Conservation (phyloP, 208 protist genomes). For the Angomonas desouzai region DNA sequence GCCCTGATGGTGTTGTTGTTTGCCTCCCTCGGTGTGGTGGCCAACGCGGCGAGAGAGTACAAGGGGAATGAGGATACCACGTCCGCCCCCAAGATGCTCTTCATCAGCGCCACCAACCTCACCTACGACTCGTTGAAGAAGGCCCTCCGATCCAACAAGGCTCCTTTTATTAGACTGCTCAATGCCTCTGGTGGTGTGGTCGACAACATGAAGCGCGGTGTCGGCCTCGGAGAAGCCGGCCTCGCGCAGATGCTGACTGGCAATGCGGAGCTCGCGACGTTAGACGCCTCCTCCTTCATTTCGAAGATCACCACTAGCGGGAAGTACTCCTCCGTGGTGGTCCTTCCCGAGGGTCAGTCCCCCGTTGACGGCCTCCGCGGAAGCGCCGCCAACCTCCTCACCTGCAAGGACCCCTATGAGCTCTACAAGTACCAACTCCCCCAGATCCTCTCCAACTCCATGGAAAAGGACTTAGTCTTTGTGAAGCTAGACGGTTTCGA, state of each 20-base stretch:
- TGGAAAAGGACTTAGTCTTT: slow-evolving; percentile 51
- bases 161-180: slow-evolving; percentile 53
- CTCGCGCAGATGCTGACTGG: slow-evolving; percentile 65
- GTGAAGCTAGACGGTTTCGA: slow-evolving; percentile 34
- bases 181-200: slow-evolving; percentile 31
- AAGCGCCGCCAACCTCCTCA: slow-evolving; percentile 48
- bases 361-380: slow-evolving; percentile 16
- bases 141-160: slow-evolving; percentile 58
- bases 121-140: slow-evolving; percentile 21
- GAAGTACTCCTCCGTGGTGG: slow-evolving; percentile 37
- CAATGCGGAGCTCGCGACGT: slow-evolving; percentile 13
- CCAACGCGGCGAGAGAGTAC: slow-evolving; percentile 39
- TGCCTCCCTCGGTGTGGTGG: slow-evolving; percentile 50
- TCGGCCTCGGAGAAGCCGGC: slow-evolving; percentile 3
- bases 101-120: slow-evolving; percentile 49
- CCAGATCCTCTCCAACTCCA: slow-evolving; percentile 25
- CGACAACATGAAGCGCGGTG: slow-evolving; percentile 16
- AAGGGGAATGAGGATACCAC: slow-evolving; percentile 17
- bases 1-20: slow-evolving; percentile 67
- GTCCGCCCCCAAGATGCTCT: slow-evolving; percentile 32
- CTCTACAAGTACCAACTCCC: slow-evolving; percentile 51
- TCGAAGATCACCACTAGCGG: slow-evolving; percentile 28
- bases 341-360: slow-evolving; percentile 27
- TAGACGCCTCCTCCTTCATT: slow-evolving; percentile 46
- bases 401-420: slow-evolving; percentile 38